Base-by-base conservation (phyloP, 2,329 filamentous ascomycete species). In the Metarhizium rileyi region DNA sequence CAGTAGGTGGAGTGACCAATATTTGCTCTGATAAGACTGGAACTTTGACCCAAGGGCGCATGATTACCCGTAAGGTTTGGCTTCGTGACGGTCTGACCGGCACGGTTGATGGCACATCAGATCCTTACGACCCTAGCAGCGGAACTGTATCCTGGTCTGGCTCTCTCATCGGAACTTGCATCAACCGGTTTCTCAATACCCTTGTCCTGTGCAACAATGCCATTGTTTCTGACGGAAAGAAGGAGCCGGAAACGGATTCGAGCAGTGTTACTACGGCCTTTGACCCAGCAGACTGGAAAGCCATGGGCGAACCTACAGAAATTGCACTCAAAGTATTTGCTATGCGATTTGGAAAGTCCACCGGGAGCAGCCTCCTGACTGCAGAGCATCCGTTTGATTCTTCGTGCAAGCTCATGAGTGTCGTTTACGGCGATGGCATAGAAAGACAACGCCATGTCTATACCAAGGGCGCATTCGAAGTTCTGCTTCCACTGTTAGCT, bases 311-410 rank as follows among this genome's bases (percentile, higher is more conserved):
- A 56, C 81, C 83, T 3, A 88, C 85, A 3, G 84, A 88, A 57
- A 86, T 88, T 52, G 84, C 85, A 10, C 77, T 88, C 16, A 82
- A 86, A 55, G 83, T 87, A 9, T 83, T 88, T 53, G 83, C 84
- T 44, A 81, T 83, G 68, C 79, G 84, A 18, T 87, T 87, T 56
- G 73, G 75, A 27, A 73, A 69, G 47, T 75, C 75, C 60, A 61
- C 63, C 22, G 65, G 65, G n/a, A 57, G 62, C 23, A 71, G 74
- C 50, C 64, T 66, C 36, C 66, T 83, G 42, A 58, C 85, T 9
- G 76, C 79, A 1, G 85, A 88, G 58, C 83, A 83, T 48, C 83
- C 84, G 2, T 88, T 88, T 59, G 84, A 88, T 61, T 87, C 83
- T 0, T 78, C 79, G 35, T 78, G 84, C 64, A 88, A 88, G 69